Base-by-base conservation (phyloP, 495 filamentous ascomycete species). In the Hypoxylon lenormandii region DNA sequence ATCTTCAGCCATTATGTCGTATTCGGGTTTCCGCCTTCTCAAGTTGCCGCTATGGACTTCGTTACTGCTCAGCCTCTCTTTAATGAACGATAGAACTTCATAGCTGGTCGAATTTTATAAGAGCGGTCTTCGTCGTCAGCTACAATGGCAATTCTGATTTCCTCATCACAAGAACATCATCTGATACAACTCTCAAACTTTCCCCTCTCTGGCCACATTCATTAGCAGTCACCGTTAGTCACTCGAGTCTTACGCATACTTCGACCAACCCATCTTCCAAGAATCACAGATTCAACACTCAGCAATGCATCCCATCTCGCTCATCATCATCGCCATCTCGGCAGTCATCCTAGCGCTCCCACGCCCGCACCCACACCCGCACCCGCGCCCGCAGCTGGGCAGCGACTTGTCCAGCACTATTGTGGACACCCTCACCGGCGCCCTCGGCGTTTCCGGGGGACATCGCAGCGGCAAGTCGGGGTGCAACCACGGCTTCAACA, bases 1-100 rank as follows among this genome's bases (percentile, higher is more conserved):
- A 70, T 70, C 61, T 65, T 66, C 67, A 57, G 61, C 66, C 66
- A 60, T 50, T 50, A 60, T 69, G 52, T 69, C 28, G 48, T 38
- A 33, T 28, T 38, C 47, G 28, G 36, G 51, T 62, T 54, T 49
- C 53, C 40, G n/a, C 53, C 10, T 48, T 36, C 38, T 69, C 19
- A n/a, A 12, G 16, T 50, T 10, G 30, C 30, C 10, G 6, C 26
- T 11, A 7, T 64, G 30, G 30, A 43, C 53, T 64, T 69, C 53
- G 64, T 60, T 37, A 26, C 10, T 60, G 6, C 50, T 42, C 10
- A 30, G 55, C 66, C 55, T 60, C 67, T 56, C 38, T 1, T 33
- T 51, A 57, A 57, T 63, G 56, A 1, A 37, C 15, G 43, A 23
- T 19, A 28, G 19, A 58, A 7, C n/a, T 42, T 47, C 10, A 40